Conservation (phyloP, 2,329 filamentous ascomycete genomes). For the Emmonsiellopsis sp. region DNA sequence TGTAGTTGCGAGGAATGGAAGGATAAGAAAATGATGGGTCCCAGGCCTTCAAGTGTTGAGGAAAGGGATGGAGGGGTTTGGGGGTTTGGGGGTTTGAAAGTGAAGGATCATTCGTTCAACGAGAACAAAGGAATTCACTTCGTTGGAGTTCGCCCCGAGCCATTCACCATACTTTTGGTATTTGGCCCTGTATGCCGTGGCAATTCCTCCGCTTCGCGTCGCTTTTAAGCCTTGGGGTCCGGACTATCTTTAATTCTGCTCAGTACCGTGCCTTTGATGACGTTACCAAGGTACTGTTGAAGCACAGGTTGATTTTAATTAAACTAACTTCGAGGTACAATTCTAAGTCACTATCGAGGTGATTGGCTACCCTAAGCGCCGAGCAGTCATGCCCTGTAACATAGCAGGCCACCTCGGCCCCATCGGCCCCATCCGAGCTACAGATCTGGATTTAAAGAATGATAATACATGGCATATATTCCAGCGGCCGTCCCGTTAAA, state of each 20-base stretch:
- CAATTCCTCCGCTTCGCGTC: neutral
- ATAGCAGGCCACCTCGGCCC: no score
- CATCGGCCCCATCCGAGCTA: no score
- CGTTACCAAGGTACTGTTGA: no score
- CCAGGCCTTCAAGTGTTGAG: neutral
- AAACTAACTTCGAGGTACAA: no score
- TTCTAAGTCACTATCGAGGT: no score
- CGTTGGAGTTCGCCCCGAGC: neutral
- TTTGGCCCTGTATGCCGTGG: neutral
- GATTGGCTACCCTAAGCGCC: no score
- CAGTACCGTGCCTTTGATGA: no score
- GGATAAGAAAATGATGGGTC: neutral
- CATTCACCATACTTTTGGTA: neutral
- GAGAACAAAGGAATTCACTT: constrained; percentile 4
- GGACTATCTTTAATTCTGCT: neutral
- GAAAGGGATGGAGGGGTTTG: neutral
- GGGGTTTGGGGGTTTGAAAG: neutral
- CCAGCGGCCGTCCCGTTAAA: neutral
- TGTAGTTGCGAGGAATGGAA: no score
- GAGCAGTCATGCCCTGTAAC: no score
- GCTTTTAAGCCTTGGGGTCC: neutral
- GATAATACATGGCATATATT: constrained; percentile 1
- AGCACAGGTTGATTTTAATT: no score
- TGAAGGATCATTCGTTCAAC: neutral
- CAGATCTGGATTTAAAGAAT: neutral